Conservation (phyloP, 208 protist species). For the Blastocrithidia nonstop region DNA sequence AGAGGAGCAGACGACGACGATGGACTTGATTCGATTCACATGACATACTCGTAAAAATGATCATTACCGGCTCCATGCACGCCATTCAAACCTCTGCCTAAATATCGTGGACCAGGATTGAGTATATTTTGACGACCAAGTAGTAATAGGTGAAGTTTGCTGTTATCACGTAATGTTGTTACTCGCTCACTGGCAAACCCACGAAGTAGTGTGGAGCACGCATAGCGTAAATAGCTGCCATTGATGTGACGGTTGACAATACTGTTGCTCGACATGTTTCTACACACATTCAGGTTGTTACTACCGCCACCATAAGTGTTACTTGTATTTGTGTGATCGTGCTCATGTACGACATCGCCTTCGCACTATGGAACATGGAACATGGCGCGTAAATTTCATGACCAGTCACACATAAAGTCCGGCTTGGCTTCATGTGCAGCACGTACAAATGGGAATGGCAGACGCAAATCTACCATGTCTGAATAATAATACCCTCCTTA, state of each 20-base stretch:
- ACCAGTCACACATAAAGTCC: no score
- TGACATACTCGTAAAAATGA: constrained; percentile 72
- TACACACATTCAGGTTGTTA: no score
- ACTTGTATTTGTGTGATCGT: constrained; percentile 6
- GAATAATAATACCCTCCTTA: constrained; percentile 74
- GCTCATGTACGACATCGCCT: constrained; percentile 2
- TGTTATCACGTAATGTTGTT: constrained; percentile 17
- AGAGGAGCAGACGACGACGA: no score
- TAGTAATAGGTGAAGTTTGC: constrained; percentile 41
- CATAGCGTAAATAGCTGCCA: constrained; percentile 1
- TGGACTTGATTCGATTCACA: constrained; percentile 46
- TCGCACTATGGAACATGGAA: no score
- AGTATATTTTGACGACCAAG: constrained; percentile 58
- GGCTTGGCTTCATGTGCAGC: not conserved
- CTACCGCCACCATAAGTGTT: constrained; percentile 57
- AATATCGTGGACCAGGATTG: constrained; percentile 72
- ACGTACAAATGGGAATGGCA: constrained; percentile 59
- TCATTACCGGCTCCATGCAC: constrained; percentile 71
- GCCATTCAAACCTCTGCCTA: constrained; percentile 63
- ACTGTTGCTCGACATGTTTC: no score
- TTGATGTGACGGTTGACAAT: constrained; percentile 13
- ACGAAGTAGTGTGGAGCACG: constrained; percentile 54
- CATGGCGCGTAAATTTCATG: no score
- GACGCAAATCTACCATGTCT: constrained; percentile 44
- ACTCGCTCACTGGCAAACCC: constrained; percentile 48